Percentiles rank a stretch among this genome's conserved stretches.
These are phyloP conservation scores for Trichosporon asahii DNA, from an alignment of 1,284 basidiomycete genomes.

Conservation along the genomic window DNA sequence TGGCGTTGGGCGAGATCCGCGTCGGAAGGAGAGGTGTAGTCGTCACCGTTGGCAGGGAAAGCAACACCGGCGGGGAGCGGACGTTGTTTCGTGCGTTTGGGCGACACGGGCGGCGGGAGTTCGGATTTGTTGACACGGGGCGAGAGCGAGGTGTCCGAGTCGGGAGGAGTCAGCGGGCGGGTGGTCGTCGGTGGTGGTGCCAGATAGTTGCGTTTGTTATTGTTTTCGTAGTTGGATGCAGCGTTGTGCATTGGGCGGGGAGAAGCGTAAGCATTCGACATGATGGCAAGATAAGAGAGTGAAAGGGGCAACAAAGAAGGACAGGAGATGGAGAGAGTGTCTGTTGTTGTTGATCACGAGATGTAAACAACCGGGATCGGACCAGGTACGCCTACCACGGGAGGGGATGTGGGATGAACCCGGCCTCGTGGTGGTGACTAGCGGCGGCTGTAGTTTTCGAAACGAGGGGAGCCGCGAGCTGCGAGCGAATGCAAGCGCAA, in stretches of 20 bases:
- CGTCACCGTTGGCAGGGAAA: neutral
- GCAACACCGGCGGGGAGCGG: neutral
- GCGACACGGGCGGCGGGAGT: neutral
- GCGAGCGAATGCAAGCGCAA: neutral
- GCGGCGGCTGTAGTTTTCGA: neutral
- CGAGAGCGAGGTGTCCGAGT: neutral
- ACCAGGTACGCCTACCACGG: neutral
- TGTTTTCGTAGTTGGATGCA: neutral
- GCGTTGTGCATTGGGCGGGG: neutral
- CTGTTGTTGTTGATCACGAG: constrained; percentile 5
- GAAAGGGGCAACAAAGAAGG: neutral
- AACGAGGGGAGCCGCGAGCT: neutral
- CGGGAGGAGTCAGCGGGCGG: constrained; percentile 8
- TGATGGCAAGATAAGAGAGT: neutral
- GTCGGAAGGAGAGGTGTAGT: neutral
- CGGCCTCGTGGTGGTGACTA: neutral
- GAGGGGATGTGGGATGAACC: neutral
- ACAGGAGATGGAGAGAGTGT: neutral
- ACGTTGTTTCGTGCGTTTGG: neutral
- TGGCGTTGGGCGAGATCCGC: constrained; percentile 21
- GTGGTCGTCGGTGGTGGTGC: neutral
- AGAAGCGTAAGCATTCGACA: constrained; percentile 2
- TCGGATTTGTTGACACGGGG: neutral
- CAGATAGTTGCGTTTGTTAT: constrained; percentile 1
- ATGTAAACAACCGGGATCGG: constrained; percentile 1